phyloP scores from a whole-genome alignment of 768 basidiomycete species.

The Termitomyces sp. region DNA sequence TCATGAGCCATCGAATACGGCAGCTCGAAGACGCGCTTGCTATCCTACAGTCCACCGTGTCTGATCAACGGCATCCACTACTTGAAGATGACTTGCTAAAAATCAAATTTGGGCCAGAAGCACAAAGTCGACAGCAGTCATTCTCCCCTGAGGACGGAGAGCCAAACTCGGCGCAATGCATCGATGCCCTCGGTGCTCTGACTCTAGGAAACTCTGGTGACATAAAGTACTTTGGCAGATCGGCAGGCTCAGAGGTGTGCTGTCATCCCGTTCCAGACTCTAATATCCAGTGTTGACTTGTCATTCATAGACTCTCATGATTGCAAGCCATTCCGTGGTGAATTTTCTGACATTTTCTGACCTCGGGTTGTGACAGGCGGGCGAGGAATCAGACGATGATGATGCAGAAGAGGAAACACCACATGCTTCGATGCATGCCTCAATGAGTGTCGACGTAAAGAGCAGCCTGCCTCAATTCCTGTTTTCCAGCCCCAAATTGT shows the following conservation, averaged over 20 bases:
- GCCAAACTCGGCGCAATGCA: constrained; percentile 27
- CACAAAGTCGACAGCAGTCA: constrained; percentile 16
- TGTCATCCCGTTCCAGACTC: not conserved
- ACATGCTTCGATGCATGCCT: not conserved
- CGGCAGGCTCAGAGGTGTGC: constrained; percentile 56
- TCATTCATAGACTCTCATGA: constrained; percentile 33
- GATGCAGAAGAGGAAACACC: constrained; percentile 16
- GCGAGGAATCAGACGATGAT: constrained; percentile 23
- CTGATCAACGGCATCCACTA: constrained; percentile 55
- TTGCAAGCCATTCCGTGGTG: constrained; percentile 18
- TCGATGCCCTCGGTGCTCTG: constrained; percentile 61
- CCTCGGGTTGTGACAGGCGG: constrained; percentile 18
- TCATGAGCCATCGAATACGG: constrained; percentile 64
- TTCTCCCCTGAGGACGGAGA: constrained; percentile 19
- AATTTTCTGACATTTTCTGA: not conserved
- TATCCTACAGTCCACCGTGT: constrained; percentile 51
- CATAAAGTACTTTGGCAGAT: constrained; percentile 60
- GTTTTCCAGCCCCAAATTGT: constrained; percentile 28
- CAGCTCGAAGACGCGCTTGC: constrained; percentile 66
- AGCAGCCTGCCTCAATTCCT: constrained; percentile 37
- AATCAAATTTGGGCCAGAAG: constrained; percentile 54
- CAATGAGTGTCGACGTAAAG: constrained; percentile 27
- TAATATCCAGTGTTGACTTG: not conserved
- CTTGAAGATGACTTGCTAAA: constrained; percentile 48
- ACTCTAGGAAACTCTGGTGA: constrained; percentile 57